These are phyloP conservation scores for Botrytis squamosa DNA, from an alignment of 2,329 filamentous ascomycete genomes.

Conservation along the genomic window DNA sequence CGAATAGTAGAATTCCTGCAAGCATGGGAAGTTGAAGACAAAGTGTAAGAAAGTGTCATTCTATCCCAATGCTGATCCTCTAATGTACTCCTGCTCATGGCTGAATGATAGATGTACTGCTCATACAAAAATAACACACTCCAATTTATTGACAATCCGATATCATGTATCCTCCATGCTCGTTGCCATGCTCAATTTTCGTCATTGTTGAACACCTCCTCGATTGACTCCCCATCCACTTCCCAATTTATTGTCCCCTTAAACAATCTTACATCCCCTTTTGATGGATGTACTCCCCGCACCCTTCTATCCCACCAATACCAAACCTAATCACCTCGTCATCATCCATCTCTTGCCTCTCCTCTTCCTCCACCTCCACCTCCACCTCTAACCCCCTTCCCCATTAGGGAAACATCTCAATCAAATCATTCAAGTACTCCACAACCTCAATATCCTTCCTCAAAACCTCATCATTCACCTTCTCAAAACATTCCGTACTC, in stretches of 20 bases:
- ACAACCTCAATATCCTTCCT: constrained; percentile 39
- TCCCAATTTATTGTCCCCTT: background rate
- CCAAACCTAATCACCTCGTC: too few relatives aligned
- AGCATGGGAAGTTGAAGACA: background rate
- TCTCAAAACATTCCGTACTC: constrained; percentile 35
- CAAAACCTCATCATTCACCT: constrained; percentile 37
- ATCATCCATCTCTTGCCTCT: background rate
- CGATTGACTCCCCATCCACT: background rate
- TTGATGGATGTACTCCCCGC: background rate
- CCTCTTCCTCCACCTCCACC: background rate
- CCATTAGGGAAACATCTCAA: constrained; percentile 29
- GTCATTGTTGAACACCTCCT: background rate
- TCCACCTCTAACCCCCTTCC: too few relatives aligned
- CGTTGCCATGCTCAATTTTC: background rate
- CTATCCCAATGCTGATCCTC: background rate
- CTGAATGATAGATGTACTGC: background rate
- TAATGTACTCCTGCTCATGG: background rate
- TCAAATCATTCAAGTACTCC: constrained; percentile 40
- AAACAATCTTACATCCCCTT: background rate
- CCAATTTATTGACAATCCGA: background rate
- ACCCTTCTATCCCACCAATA: background rate
- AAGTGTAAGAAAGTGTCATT: background rate
- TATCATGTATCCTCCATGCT: background rate
- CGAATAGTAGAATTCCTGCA: background rate
- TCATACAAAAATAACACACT: background rate